A percentile compares a stretch with the other conserved stretches of the same genome.
Evolutionary conservation across 352 stramenopile species (phyloP).

Genomic region (Phytophthora litchii): DNA sequence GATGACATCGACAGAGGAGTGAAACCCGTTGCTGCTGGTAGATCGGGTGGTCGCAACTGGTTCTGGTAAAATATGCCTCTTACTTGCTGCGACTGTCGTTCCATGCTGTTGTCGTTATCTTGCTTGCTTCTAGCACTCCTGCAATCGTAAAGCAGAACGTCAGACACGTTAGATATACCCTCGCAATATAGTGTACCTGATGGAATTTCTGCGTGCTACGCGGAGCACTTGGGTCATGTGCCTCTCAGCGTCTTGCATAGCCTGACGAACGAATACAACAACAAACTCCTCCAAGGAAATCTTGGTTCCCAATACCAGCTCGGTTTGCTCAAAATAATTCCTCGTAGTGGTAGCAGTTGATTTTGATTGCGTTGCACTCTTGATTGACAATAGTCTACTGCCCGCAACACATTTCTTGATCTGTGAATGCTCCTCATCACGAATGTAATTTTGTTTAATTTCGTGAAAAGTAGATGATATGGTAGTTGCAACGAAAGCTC

Average conservation of each 20-base stretch:
- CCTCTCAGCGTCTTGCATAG: constrained; percentile 19
- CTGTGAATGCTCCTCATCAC: background rate
- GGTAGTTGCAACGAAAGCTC: constrained; percentile 16
- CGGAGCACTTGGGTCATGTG: constrained; percentile 8
- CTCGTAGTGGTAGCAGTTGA: background rate
- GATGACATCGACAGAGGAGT: constrained; percentile 6
- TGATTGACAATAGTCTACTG: background rate
- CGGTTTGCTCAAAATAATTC: background rate
- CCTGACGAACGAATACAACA: constrained; percentile 8
- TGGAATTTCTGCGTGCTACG: constrained; percentile 7
- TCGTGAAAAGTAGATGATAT: constrained; percentile 5
- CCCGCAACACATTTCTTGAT: background rate
- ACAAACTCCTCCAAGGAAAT: constrained; percentile 13
- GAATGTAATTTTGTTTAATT: background rate
- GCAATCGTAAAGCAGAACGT: constrained; percentile 1
- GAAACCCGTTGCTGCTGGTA: constrained; percentile 13
- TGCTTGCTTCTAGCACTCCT: constrained; percentile 5
- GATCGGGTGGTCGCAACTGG: constrained; percentile 21
- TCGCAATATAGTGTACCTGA: constrained; percentile 13
- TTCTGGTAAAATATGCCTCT: constrained; percentile 38
- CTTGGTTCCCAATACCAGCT: background rate
- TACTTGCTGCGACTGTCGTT: constrained; percentile 5
- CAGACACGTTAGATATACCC: constrained; percentile 1
- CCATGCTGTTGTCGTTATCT: background rate
- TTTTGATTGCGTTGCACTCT: background rate